Conservation (phyloP, 2,329 filamentous ascomycete genomes). For the Acephala macrosclerotiorum region DNA sequence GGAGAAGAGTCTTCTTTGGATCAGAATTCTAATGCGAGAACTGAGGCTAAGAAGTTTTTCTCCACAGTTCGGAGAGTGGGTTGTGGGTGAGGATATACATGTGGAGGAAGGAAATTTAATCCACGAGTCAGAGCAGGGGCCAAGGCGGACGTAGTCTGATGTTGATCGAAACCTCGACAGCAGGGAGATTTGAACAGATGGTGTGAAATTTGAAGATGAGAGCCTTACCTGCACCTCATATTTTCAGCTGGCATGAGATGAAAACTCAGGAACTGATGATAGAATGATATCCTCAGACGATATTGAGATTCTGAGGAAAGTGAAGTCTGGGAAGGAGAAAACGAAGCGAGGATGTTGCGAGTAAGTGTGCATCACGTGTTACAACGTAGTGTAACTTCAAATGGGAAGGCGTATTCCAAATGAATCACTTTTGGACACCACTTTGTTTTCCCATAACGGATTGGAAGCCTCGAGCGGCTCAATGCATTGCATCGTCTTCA, state of each 20-base stretch:
- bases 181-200: background rate
- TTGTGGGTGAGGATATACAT: background rate
- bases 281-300: background rate
- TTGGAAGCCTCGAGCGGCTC: slow-evolving; percentile 5
- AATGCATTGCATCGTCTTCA: background rate
- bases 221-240: background rate
- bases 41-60: background rate
- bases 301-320: background rate
- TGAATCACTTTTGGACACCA: background rate
- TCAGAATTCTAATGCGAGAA: background rate
- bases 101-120: background rate
- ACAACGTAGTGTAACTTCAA: background rate
- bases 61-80: background rate
- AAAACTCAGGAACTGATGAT: background rate
- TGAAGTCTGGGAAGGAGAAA: background rate
- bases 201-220: too few relatives aligned
- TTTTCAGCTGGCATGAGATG: background rate
- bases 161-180: too few relatives aligned
- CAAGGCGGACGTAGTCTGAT: background rate
- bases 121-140: background rate
- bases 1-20: background rate
- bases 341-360: background rate
- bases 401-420: too few relatives aligned
- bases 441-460: background rate
- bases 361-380: background rate